A percentile compares a stretch with the other conserved stretches of the same genome.
Evolutionary conservation across 495 filamentous ascomycete genomes (phyloP).

Genomic region (Physcia stellaris): DNA sequence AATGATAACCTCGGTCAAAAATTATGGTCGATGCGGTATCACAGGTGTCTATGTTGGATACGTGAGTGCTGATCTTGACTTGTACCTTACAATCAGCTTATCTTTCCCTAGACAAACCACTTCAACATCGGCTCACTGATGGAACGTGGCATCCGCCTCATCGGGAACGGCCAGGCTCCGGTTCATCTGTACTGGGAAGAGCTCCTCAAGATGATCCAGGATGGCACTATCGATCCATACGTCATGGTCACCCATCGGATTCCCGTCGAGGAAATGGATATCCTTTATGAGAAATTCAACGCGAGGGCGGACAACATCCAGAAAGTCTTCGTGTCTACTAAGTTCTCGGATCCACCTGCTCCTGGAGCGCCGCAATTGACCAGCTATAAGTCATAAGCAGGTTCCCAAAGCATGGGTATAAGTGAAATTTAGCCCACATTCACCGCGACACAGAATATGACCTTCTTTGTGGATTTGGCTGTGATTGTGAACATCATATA

Average conservation of each 20-base stretch:
- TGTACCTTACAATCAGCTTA: neutral
- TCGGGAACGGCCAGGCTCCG: conserved; percentile 74
- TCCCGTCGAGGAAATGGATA: conserved; percentile 58
- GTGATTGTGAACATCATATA: too few species aligned
- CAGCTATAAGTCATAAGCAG: conserved; percentile 17
- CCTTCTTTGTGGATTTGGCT: too few species aligned
- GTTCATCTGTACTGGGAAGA: conserved; percentile 77
- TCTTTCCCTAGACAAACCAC: conserved; percentile 46
- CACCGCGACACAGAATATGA: too few species aligned
- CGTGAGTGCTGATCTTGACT: conserved; percentile 34
- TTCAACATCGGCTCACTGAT: conserved; percentile 79
- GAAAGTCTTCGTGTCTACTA: conserved; percentile 61
- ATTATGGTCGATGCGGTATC: conserved; percentile 62
- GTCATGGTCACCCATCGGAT: conserved; percentile 72
- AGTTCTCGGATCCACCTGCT: conserved; percentile 42
- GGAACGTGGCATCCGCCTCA: conserved; percentile 71
- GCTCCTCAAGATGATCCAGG: conserved; percentile 53
- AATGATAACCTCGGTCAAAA: conserved; percentile 64
- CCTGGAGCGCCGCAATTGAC: conserved; percentile 40
- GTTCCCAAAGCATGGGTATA: too few species aligned
- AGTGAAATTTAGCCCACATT: too few species aligned
- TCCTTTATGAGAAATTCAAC: conserved; percentile 58
- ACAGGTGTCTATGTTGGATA: conserved; percentile 76
- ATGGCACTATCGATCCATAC: conserved; percentile 58
- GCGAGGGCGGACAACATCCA: conserved; percentile 53